Conservation (phyloP, 2,329 filamentous ascomycete genomes). For the Eutypella sp. region DNA sequence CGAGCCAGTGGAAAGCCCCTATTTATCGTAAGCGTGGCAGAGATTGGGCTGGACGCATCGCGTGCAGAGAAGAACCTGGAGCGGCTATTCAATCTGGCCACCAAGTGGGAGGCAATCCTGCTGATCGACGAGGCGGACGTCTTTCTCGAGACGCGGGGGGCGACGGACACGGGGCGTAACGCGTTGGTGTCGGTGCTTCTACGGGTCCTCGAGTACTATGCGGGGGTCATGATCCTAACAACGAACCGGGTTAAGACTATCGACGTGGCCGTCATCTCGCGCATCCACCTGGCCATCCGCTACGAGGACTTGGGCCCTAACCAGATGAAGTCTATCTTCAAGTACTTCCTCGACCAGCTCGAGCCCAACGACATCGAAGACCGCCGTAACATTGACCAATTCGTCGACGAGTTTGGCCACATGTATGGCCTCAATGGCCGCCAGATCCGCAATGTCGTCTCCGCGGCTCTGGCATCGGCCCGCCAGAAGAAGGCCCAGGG, state of each 20-base stretch:
- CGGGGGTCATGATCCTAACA: constrained; percentile 13
- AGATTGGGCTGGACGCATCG: constrained; percentile 7
- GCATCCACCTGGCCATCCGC: constrained; percentile 17
- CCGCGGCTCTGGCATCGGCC: not conserved
- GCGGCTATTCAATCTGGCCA: constrained; percentile 12
- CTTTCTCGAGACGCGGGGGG: constrained; percentile 11
- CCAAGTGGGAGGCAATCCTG: constrained; percentile 19
- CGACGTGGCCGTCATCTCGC: constrained; percentile 18
- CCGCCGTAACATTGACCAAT: not conserved
- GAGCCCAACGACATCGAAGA: constrained; percentile 4
- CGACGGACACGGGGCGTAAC: constrained; percentile 6
- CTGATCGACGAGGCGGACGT: constrained; percentile 11
- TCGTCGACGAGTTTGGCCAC: not conserved
- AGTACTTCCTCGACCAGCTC: constrained; percentile 12
- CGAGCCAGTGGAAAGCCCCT: constrained; percentile 8
- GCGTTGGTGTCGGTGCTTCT: constrained; percentile 14
- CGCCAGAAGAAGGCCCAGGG: not conserved
- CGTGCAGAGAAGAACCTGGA: constrained; percentile 8
- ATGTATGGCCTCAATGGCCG: not conserved
- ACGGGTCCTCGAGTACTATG: constrained; percentile 9
- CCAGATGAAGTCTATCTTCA: constrained; percentile 11
- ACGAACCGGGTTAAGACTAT: constrained; percentile 18
- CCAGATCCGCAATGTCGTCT: not conserved
- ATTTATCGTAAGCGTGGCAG: constrained; percentile 7
- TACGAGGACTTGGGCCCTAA: constrained; percentile 11